These are phyloP conservation scores for Lipomyces anomalus DNA, from an alignment of 805 yeast species.

Conservation along the genomic window DNA sequence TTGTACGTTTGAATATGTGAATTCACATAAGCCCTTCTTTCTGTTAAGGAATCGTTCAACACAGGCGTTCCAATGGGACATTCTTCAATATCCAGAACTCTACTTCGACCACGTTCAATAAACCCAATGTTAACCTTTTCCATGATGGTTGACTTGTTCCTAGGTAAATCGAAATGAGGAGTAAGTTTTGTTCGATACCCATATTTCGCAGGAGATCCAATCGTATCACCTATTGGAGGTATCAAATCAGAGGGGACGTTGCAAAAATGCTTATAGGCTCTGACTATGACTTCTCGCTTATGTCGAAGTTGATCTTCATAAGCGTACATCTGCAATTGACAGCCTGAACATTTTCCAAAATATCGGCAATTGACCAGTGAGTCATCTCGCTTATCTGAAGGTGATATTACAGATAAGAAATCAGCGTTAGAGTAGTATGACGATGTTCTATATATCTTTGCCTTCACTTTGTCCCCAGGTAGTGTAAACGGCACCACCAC, in stretches of 20 bases:
- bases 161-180: conserved; percentile 86
- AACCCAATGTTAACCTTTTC: conserved; percentile 65
- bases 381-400: conserved; percentile 49
- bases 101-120: conserved; percentile 66
- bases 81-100: conserved; percentile 85
- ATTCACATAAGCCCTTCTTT: conserved; percentile 57
- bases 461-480: conserved; percentile 73
- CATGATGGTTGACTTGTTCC: conserved; percentile 35
- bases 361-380: conserved; percentile 66
- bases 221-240: conserved; percentile 60
- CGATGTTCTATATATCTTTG: conserved; percentile 64
- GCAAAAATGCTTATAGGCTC: conserved; percentile 71
- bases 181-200: conserved; percentile 88
- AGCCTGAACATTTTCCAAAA: conserved; percentile 90
- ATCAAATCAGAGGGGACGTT: conserved; percentile 39
- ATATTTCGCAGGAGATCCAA: conserved; percentile 70
- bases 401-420: conserved; percentile 46
- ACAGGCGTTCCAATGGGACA: conserved; percentile 83
- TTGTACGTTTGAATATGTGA: conserved; percentile 46
- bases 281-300: conserved; percentile 67
- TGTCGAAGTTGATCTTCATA: conserved; percentile 68
- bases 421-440: conserved; percentile 62
- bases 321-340: conserved; percentile 79
- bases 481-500: conserved; percentile 79
- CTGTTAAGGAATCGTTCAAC: conserved; percentile 64